These are phyloP conservation scores for Chrysosporium keratinophilum DNA, from an alignment of 2,329 filamentous ascomycete genomes.

Conservation along the genomic window DNA sequence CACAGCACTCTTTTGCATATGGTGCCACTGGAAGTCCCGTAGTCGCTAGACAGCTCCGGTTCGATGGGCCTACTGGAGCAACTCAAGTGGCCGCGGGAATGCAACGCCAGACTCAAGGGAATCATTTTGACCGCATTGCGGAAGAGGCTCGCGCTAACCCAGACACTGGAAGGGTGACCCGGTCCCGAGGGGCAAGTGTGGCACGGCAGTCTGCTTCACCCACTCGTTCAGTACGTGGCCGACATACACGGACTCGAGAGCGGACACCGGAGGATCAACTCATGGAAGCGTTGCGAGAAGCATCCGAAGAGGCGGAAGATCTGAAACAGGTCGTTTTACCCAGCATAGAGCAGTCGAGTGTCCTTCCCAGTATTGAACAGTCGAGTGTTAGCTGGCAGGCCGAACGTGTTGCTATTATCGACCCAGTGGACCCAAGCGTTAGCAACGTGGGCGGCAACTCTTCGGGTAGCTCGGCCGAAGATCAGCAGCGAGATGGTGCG, in stretches of 20 bases:
- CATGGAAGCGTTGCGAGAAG: slow-evolving; percentile 18
- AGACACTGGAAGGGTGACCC: slow-evolving; percentile 10
- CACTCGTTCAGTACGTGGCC: slow-evolving; percentile 1
- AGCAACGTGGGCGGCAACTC: background rate
- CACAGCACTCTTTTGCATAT: slow-evolving; percentile 34
- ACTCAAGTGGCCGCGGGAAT: slow-evolving; percentile 24
- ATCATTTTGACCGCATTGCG: slow-evolving; percentile 22
- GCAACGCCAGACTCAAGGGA: slow-evolving; percentile 8
- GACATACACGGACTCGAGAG: slow-evolving; percentile 8
- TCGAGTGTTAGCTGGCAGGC: slow-evolving; percentile 18
- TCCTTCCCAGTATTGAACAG: slow-evolving; percentile 6
- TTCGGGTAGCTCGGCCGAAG: background rate
- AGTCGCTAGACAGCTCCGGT: slow-evolving; percentile 28
- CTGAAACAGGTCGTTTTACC: background rate
- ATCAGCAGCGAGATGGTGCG: background rate
- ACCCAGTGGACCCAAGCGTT: background rate
- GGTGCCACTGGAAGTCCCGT: slow-evolving; percentile 29
- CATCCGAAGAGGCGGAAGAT: slow-evolving; percentile 15
- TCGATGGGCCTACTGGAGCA: slow-evolving; percentile 24
- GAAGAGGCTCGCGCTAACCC: slow-evolving; percentile 12
- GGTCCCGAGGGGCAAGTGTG: slow-evolving; percentile 4
- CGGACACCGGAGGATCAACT: slow-evolving; percentile 20
- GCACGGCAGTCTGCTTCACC: slow-evolving; percentile 3
- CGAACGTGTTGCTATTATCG: slow-evolving; percentile 13
- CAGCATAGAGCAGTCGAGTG: background rate